phyloP scores from a whole-genome alignment of 1,139 yeast genomes.

The Magnusiomyces starmeri region DNA sequence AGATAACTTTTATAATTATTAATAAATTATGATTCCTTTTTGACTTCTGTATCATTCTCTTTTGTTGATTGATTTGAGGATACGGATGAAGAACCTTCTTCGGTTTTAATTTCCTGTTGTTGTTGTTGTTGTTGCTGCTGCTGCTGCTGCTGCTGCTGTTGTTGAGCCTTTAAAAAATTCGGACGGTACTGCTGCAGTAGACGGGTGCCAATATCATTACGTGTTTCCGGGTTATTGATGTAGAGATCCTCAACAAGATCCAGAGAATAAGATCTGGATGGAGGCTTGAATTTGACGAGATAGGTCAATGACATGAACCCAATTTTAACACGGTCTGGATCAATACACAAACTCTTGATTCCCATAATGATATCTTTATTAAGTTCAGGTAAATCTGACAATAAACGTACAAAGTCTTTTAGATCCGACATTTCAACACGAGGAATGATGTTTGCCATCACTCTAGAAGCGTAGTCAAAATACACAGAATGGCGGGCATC shows the following conservation, averaged over 20 bases:
- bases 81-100: too few relatives aligned
- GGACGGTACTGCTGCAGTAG: constrained; percentile 14
- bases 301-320: constrained; percentile 63
- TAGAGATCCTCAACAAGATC: constrained; percentile 55
- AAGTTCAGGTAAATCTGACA: constrained; percentile 80
- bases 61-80: too few relatives aligned
- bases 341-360: constrained; percentile 69
- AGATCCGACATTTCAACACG: constrained; percentile 75
- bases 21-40: too few relatives aligned
- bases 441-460: constrained; percentile 76
- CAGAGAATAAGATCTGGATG: constrained; percentile 59
- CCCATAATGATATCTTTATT: constrained; percentile 52
- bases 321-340: constrained; percentile 71
- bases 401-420: constrained; percentile 67
- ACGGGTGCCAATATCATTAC: constrained; percentile 11
- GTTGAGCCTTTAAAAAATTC: constrained; percentile 9
- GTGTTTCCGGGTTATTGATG: constrained; percentile 24
- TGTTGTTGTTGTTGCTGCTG: too few relatives aligned
- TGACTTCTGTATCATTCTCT: too few relatives aligned
- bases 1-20: too few relatives aligned
- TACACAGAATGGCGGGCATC: constrained; percentile 25
- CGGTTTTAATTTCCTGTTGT: too few relatives aligned
- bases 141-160: too few relatives aligned
- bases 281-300: constrained; percentile 85
- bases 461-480: constrained; percentile 56